Percentiles rank a stretch among this genome's conserved stretches.
Conservation (phyloP, 2,329 filamentous ascomycete genomes). For the Pseudogymnoascus sp. region DNA sequence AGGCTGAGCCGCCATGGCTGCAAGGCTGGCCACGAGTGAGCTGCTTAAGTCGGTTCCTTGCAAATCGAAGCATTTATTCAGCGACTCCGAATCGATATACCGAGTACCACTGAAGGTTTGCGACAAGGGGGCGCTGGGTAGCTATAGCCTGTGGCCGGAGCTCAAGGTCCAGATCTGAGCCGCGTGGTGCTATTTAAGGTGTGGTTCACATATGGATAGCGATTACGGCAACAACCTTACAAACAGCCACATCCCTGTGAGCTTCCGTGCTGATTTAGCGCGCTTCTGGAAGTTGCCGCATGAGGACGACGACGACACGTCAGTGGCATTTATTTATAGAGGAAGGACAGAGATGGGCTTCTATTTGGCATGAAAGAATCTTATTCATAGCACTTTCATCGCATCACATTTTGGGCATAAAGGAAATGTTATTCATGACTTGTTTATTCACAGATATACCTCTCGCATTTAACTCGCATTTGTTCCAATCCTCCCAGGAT, state of each 20-base stretch:
- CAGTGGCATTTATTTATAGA: not conserved
- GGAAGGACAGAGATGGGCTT: not conserved
- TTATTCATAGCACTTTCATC: not conserved
- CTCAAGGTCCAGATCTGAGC: not conserved
- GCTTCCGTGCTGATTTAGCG: slow-evolving; percentile 5
- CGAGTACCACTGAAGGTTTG: not conserved
- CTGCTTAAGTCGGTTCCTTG: slow-evolving; percentile 4
- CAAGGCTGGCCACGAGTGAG: slow-evolving; percentile 1
- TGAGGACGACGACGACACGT: not conserved
- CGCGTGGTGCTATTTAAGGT: slow-evolving; percentile 1
- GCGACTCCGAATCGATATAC: not conserved
- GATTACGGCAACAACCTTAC: slow-evolving; percentile 8
- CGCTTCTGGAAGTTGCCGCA: slow-evolving; percentile 8
- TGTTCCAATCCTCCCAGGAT: not conserved
- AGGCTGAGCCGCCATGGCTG: slow-evolving; percentile 6
- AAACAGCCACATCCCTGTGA: slow-evolving; percentile 1
- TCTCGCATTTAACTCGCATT: not conserved
- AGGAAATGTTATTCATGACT: not conserved
- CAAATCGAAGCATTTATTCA: slow-evolving; percentile 9
- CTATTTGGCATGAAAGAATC: not conserved
- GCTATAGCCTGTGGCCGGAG: not conserved
- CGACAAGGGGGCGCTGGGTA: not conserved
- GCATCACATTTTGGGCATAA: not conserved
- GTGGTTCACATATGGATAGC: not conserved
- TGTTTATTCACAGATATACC: not conserved